Conservation (phyloP, 108 stramenopile species). For the Parietichytrium sp. region DNA sequence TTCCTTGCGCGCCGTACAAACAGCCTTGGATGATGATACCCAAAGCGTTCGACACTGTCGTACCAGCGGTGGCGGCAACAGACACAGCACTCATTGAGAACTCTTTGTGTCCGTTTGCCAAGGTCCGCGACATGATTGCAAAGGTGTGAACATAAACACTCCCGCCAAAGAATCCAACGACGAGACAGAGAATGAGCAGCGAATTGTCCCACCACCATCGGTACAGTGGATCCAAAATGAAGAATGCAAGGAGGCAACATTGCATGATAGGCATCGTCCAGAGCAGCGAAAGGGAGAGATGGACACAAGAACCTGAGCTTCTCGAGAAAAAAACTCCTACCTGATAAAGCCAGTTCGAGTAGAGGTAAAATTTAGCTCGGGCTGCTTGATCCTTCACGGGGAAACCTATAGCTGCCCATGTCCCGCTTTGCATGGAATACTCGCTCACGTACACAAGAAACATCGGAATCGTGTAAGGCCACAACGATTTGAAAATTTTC, state of each 20-base stretch:
- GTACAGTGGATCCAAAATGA: constrained; percentile 51
- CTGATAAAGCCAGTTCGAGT: constrained; percentile 75
- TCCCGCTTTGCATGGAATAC: constrained; percentile 67
- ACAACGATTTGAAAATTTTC: background rate
- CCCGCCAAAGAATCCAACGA: constrained; percentile 73
- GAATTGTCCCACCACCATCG: constrained; percentile 47
- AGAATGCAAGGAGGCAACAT: constrained; percentile 66
- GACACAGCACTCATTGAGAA: constrained; percentile 70
- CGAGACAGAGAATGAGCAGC: constrained; percentile 57
- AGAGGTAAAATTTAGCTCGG: constrained; percentile 68
- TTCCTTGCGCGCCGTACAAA: constrained; percentile 63
- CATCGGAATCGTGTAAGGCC: constrained; percentile 48
- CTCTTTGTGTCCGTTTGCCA: constrained; percentile 63
- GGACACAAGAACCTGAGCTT: constrained; percentile 63
- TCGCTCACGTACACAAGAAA: constrained; percentile 76
- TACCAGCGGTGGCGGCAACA: constrained; percentile 69
- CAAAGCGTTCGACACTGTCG: constrained; percentile 65
- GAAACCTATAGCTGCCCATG: constrained; percentile 76
- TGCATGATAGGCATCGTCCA: constrained; percentile 75
- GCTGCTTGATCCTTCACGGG: constrained; percentile 58
- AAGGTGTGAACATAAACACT: constrained; percentile 76
- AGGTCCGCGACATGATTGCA: constrained; percentile 60
- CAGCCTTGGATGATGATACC: constrained; percentile 74
- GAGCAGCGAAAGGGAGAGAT: constrained; percentile 55
- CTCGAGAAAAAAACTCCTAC: constrained; percentile 72